Percentiles rank a stretch among this genome's conserved stretches.
Evolutionary conservation across 768 basidiomycete genomes (phyloP).

Genomic region (Pluteus cervinus): DNA sequence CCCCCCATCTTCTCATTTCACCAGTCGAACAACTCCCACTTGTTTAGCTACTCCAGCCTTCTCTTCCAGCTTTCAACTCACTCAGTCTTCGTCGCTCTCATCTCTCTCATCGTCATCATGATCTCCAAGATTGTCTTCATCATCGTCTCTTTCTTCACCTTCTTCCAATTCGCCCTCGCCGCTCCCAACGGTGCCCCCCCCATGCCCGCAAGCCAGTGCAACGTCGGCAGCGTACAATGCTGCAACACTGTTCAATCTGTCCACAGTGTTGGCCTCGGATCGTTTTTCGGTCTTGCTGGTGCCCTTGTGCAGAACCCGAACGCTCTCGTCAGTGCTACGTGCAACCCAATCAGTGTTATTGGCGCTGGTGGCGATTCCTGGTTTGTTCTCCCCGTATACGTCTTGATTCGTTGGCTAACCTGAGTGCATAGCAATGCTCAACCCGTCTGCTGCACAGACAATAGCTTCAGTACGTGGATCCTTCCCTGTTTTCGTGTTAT

Average conservation of each 20-base stretch:
- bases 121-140: not conserved
- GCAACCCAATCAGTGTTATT: conserved; percentile 12
- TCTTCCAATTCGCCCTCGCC: conserved; percentile 8
- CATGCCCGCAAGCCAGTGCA: conserved; percentile 10
- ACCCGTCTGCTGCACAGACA: conserved; percentile 14
- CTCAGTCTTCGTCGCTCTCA: too few species aligned
- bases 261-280: conserved; percentile 1
- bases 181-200: conserved; percentile 6
- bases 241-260: conserved; percentile 12
- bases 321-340: conserved; percentile 9
- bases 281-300: conserved; percentile 12
- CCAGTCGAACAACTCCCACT: too few species aligned
- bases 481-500: not conserved
- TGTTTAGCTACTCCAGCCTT: too few species aligned
- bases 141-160: not conserved
- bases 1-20: too few species aligned
- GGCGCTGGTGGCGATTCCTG: conserved; percentile 11
- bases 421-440: conserved; percentile 9
- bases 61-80: too few species aligned
- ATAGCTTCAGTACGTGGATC: conserved; percentile 11
- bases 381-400: not conserved
- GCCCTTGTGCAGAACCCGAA: conserved; percentile 7
- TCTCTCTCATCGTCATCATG: too few species aligned
- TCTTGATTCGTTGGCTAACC: not conserved
- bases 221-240: conserved; percentile 15